Conservation (phyloP, 345 rosid genomes). For the Carallia brachiata region DNA sequence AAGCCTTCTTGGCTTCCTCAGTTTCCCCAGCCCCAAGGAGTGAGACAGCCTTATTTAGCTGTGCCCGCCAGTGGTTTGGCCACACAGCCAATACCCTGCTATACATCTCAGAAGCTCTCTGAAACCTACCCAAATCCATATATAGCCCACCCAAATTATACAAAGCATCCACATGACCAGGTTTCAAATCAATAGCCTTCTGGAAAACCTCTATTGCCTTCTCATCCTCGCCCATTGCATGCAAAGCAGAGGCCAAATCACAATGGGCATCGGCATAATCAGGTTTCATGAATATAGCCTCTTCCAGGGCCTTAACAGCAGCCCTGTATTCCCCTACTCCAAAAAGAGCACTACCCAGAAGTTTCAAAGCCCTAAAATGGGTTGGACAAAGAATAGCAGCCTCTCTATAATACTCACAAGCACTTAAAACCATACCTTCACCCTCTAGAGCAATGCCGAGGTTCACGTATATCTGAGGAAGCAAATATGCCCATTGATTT, state of each 20-base stretch:
- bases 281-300: conserved; percentile 94
- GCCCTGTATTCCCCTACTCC: conserved; percentile 98
- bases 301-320: conserved; percentile 93
- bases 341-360: conserved; percentile 90
- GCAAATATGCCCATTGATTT: conserved; percentile 84
- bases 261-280: conserved; percentile 98
- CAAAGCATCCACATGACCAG: conserved; percentile 86
- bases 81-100: conserved; percentile 77
- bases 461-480: conserved; percentile 95
- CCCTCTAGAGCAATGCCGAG: conserved; percentile 95
- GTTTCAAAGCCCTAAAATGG: conserved; percentile 95
- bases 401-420: conserved; percentile 97
- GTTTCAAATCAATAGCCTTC: conserved; percentile 94
- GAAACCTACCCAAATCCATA: conserved; percentile 97
- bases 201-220: conserved; percentile 97
- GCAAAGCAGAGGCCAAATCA: conserved; percentile 93
- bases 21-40: conserved; percentile 89
- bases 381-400: conserved; percentile 97
- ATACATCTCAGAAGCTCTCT: conserved; percentile 97
- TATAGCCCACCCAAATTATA: conserved; percentile 96
- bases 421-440: conserved; percentile 98
- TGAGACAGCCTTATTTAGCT: conserved; percentile 91
- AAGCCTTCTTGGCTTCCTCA: conserved; percentile 85
- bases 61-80: conserved; percentile 99
- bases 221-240: conserved; percentile 92